phyloP scores from a whole-genome alignment of 768 basidiomycete genomes.

The Lentinula guzmanii region DNA sequence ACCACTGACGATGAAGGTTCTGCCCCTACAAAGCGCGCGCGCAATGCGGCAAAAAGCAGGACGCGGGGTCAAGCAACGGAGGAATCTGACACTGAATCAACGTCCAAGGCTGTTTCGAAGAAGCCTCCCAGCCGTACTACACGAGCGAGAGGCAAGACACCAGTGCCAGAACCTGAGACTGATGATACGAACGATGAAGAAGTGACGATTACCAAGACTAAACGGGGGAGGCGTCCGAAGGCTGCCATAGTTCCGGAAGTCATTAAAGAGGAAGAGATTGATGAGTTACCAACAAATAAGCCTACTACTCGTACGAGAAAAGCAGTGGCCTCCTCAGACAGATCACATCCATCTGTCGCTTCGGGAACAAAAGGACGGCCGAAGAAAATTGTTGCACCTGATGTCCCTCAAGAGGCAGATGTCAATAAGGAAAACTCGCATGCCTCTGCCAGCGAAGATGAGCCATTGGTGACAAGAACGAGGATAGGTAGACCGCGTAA shows the following conservation, averaged over 20 bases:
- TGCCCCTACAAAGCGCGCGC: not conserved
- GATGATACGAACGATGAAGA: constrained; percentile 1
- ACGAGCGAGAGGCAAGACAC: not conserved
- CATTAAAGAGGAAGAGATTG: constrained; percentile 6
- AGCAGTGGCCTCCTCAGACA: not conserved
- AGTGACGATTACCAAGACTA: not conserved
- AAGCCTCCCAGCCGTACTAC: not conserved
- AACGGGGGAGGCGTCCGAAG: constrained; percentile 3
- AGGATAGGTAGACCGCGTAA: constrained; percentile 1
- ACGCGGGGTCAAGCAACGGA: not conserved
- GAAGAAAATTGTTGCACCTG: not conserved
- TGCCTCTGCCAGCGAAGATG: not conserved
- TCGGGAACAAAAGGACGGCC: not conserved
- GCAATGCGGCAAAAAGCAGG: not conserved
- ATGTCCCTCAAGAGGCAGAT: not conserved
- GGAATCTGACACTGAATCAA: not conserved
- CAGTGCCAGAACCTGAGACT: not conserved
- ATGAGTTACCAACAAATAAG: not conserved
- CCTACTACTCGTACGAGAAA: not conserved
- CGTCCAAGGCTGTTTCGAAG: not conserved
- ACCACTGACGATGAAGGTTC: not conserved
- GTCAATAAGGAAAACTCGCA: constrained; percentile 5
- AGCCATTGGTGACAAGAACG: not conserved
- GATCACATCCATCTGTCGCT: not conserved
- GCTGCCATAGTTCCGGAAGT: not conserved